phyloP scores from a whole-genome alignment of 2,329 filamentous ascomycete genomes.

The Corinectria fuckeliana region DNA sequence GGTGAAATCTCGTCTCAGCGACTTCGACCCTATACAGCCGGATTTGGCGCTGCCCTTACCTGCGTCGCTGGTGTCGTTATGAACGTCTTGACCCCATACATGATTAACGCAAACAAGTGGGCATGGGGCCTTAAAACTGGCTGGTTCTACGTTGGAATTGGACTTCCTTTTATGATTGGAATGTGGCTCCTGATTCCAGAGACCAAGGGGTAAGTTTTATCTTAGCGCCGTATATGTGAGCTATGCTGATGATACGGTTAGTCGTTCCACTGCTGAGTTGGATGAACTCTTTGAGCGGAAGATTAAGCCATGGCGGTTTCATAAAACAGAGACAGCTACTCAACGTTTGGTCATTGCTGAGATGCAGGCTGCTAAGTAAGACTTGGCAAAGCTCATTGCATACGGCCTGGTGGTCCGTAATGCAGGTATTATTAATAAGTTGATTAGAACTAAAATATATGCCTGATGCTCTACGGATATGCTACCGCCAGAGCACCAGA shows the following conservation, averaged over 20 bases:
- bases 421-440: background rate
- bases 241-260: background rate
- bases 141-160: slow-evolving; percentile 40
- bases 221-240: background rate
- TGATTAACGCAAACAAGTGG: slow-evolving; percentile 41
- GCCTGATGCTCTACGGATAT: background rate
- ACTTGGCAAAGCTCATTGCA: too few relatives aligned
- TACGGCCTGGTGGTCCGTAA: too few relatives aligned
- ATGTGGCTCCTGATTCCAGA: slow-evolving; percentile 41
- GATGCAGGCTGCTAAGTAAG: too few relatives aligned
- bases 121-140: slow-evolving; percentile 43
- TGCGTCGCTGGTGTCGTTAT: slow-evolving; percentile 35
- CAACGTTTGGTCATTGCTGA: too few relatives aligned
- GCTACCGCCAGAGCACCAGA: background rate
- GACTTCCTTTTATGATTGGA: slow-evolving; percentile 32
- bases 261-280: slow-evolving; percentile 39
- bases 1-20: slow-evolving; percentile 47
- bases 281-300: slow-evolving; percentile 39
- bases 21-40: slow-evolving; percentile 42
- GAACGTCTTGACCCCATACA: slow-evolving; percentile 40
- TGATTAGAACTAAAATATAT: background rate
- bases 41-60: slow-evolving; percentile 38
- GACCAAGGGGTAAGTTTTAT: slow-evolving; percentile 27
- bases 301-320: slow-evolving; percentile 25
- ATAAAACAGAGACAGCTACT: slow-evolving; percentile 14